Conservation (phyloP, 257 asterid genomes). For the Scutellaria galericulata region DNA sequence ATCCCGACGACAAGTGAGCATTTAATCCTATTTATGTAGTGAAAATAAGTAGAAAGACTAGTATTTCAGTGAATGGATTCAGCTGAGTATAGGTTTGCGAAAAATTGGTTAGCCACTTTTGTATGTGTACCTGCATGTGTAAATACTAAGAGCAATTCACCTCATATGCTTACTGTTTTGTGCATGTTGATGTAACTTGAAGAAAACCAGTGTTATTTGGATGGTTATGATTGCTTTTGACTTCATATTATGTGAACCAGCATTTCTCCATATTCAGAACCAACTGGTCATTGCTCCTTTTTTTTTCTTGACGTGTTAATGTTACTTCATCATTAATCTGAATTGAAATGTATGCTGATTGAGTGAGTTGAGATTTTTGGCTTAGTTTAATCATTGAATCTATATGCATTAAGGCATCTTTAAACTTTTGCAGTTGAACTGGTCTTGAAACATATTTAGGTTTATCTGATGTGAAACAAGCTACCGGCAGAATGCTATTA, state of each 20-base stretch:
- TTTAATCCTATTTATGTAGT: conserved; percentile 29
- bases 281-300: not conserved
- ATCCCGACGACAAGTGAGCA: conserved; percentile 77
- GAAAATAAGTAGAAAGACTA: conserved; percentile 18
- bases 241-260: not conserved
- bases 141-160: not conserved
- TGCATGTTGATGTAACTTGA: not conserved
- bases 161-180: not conserved
- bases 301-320: not conserved
- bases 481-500: not conserved
- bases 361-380: not conserved
- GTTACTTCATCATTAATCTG: not conserved
- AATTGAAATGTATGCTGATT: conserved; percentile 1
- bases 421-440: not conserved
- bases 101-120: not conserved
- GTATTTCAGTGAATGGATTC: not conserved
- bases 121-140: not conserved
- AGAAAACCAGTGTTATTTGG: not conserved
- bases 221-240: not conserved
- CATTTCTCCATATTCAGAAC: not conserved
- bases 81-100: not conserved
- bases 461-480: not conserved
- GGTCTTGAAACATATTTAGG: conserved; percentile 14
- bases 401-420: not conserved
- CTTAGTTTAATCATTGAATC: not conserved